Evolutionary conservation across 202 grass and related monocot genomes (phyloP).

Genomic region (Schoenoplectus tabernaemontani): DNA sequence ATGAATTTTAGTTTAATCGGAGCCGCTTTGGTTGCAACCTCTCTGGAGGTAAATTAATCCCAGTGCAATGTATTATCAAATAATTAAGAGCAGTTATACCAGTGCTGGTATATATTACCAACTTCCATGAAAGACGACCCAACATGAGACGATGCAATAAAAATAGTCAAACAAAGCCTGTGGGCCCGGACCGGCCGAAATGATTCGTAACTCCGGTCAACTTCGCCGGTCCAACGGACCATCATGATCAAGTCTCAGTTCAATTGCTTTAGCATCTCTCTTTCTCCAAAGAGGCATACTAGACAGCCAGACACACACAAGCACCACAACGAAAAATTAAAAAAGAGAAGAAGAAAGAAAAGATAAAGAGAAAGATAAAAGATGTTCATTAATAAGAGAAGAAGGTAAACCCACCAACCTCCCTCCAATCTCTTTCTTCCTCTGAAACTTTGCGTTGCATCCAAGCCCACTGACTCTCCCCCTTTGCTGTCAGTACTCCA

Average conservation of each 20-base stretch:
- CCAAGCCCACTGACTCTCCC: constrained; percentile 26
- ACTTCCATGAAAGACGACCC: not conserved
- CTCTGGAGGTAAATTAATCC: not conserved
- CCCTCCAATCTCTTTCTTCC: not conserved
- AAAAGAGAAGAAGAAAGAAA: constrained; percentile 5
- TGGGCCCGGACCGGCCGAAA: not conserved
- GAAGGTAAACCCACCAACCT: constrained; percentile 27
- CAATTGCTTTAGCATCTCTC: not conserved
- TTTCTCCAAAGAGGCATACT: constrained; percentile 11
- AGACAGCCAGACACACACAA: constrained; percentile 27
- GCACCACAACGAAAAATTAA: not conserved
- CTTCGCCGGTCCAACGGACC: not conserved
- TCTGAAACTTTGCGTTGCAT: constrained; percentile 55
- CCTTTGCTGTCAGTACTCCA: constrained; percentile 32
- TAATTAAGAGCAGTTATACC: constrained; percentile 9
- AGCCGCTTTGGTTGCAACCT: not conserved
- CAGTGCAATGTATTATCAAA: not conserved
- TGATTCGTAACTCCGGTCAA: not conserved
- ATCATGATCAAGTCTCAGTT: not conserved
- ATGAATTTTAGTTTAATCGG: not conserved
- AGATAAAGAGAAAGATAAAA: constrained; percentile 30
- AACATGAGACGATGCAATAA: not conserved
- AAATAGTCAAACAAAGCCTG: not conserved
- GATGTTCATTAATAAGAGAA: constrained; percentile 23
- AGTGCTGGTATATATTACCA: not conserved